Evolutionary conservation across 352 stramenopile species (phyloP).

Genomic region (Pythium periplocum): DNA sequence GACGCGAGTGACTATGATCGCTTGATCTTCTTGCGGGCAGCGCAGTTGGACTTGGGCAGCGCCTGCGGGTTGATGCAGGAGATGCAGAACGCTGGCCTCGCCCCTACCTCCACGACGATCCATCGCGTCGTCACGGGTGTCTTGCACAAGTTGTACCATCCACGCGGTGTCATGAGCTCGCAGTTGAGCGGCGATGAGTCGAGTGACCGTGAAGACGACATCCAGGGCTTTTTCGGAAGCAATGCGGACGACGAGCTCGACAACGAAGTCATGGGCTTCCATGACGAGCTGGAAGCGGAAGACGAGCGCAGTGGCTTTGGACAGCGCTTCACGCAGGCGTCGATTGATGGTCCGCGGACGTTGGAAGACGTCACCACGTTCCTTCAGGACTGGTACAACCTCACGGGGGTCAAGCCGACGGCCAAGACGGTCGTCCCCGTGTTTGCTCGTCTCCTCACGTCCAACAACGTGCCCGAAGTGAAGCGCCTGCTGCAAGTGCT

Average conservation of each 20-base stretch:
- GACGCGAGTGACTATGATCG: conserved; percentile 51
- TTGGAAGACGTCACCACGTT: conserved; percentile 65
- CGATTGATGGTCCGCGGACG: conserved; percentile 30
- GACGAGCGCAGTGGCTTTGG: not conserved
- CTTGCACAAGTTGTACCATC: conserved; percentile 33
- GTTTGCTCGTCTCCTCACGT: conserved; percentile 46
- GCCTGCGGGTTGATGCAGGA: conserved; percentile 67
- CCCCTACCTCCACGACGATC: conserved; percentile 59
- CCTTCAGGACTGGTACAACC: conserved; percentile 85
- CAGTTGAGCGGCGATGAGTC: not conserved
- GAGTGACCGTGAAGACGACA: not conserved
- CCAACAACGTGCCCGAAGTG: conserved; percentile 51
- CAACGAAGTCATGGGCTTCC: not conserved
- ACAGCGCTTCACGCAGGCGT: not conserved
- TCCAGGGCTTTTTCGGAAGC: too few relatives aligned
- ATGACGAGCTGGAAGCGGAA: conserved; percentile 7
- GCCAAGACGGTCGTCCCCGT: conserved; percentile 77
- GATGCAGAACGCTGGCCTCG: conserved; percentile 73
- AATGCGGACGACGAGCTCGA: conserved; percentile 12
- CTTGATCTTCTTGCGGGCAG: conserved; percentile 60
- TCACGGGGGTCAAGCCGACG: conserved; percentile 56
- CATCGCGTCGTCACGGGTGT: conserved; percentile 64
- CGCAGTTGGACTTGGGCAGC: conserved; percentile 34
- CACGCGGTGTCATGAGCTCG: conserved; percentile 7
- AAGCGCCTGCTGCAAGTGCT: conserved; percentile 70